These are phyloP conservation scores for Athelia psychrophila DNA, from an alignment of 1,284 basidiomycete genomes.

Conservation along the genomic window DNA sequence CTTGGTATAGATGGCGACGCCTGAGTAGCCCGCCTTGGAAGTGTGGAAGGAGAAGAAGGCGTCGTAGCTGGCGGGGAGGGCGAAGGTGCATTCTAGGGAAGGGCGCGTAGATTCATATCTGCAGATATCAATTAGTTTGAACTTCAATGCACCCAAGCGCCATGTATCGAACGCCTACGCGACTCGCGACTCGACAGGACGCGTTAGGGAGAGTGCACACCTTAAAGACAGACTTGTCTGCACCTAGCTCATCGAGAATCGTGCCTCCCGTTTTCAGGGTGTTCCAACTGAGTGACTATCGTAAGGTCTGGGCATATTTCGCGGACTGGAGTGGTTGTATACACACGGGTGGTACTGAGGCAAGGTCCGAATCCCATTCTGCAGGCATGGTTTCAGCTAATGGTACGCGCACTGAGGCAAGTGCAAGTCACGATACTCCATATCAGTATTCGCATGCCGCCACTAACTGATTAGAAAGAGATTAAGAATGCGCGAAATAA, in stretches of 20 bases:
- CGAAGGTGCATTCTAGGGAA: slow-evolving; percentile 64
- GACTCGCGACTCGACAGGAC: no score
- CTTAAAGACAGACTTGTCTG: slow-evolving; percentile 95
- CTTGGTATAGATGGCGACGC: slow-evolving; percentile 84
- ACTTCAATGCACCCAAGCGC: background rate
- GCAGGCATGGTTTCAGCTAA: slow-evolving; percentile 6
- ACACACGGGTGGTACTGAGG: slow-evolving; percentile 86
- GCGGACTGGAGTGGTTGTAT: slow-evolving; percentile 1
- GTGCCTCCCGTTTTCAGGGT: slow-evolving; percentile 71
- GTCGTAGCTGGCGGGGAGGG: slow-evolving; percentile 71
- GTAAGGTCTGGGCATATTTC: slow-evolving; percentile 3
- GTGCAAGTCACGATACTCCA: slow-evolving; percentile 50
- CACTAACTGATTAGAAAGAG: no score
- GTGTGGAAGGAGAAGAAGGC: slow-evolving; percentile 86
- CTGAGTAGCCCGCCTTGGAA: slow-evolving; percentile 82
- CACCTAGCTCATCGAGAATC: slow-evolving; percentile 76
- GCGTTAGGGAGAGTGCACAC: slow-evolving; percentile 32
- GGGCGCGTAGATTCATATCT: slow-evolving; percentile 86
- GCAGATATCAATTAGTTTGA: background rate
- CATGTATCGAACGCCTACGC: background rate
- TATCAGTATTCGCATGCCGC: slow-evolving; percentile 49
- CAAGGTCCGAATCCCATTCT: slow-evolving; percentile 91
- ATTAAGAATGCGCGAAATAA: no score
- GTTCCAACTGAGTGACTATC: slow-evolving; percentile 67
- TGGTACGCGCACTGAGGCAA: background rate